Evolutionary conservation across 192 early-diverging fungal species (phyloP).

Genomic region (Coemansia sp.): DNA sequence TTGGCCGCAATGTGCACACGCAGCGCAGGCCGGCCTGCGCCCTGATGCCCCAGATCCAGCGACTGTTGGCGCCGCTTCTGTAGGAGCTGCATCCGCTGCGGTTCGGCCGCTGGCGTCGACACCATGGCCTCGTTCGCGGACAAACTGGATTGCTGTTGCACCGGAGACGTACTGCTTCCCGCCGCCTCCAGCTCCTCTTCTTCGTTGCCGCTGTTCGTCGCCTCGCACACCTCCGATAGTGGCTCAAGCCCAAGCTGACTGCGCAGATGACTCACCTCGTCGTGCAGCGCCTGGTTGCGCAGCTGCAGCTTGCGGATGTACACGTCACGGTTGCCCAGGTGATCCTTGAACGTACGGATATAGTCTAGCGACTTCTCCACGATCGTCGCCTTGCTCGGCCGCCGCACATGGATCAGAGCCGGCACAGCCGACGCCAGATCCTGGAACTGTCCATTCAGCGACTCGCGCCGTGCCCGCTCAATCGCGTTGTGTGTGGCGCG

Average conservation of each 20-base stretch:
- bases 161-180: not conserved
- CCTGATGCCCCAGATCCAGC: slow-evolving; percentile 30
- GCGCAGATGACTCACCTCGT: slow-evolving; percentile 64
- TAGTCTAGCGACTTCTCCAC: slow-evolving; percentile 77
- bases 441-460: slow-evolving; percentile 77
- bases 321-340: slow-evolving; percentile 47
- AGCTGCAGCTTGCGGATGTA: slow-evolving; percentile 54
- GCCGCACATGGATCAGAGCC: slow-evolving; percentile 65
- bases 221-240: slow-evolving; percentile 29
- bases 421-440: slow-evolving; percentile 80
- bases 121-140: not conserved
- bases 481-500: slow-evolving; percentile 80
- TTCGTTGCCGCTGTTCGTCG: not conserved
- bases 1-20: slow-evolving; percentile 38
- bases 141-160: not conserved
- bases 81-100: slow-evolving; percentile 18
- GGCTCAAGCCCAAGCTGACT: slow-evolving; percentile 59
- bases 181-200: slow-evolving; percentile 16
- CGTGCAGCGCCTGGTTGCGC: slow-evolving; percentile 58
- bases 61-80: slow-evolving; percentile 48
- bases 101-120: slow-evolving; percentile 12
- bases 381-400: slow-evolving; percentile 80
- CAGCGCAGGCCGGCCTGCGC: slow-evolving; percentile 28
- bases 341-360: slow-evolving; percentile 53
- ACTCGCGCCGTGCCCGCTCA: slow-evolving; percentile 78